These are phyloP conservation scores for Zizania palustris DNA, from an alignment of 202 grass and related monocot genomes.

Conservation along the genomic window DNA sequence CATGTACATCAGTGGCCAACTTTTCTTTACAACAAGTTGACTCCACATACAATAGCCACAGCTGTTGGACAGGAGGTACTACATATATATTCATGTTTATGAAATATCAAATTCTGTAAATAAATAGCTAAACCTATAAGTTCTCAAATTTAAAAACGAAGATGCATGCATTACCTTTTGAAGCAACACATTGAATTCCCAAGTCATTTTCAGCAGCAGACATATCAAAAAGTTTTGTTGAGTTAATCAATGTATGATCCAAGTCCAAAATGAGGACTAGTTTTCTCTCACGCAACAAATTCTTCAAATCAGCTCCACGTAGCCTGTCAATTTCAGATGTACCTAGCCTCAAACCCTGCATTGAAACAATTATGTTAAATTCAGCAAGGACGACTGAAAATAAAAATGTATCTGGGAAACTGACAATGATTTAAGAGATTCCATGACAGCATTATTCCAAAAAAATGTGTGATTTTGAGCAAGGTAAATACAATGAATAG, in stretches of 20 bases:
- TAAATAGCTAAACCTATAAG: neutral
- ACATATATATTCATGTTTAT: neutral
- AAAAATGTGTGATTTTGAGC: neutral
- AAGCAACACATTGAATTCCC: slow-evolving; percentile 42
- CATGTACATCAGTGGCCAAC: slow-evolving; percentile 24
- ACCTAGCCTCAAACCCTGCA: slow-evolving; percentile 73
- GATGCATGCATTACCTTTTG: slow-evolving; percentile 30
- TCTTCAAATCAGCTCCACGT: slow-evolving; percentile 64
- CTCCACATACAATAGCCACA: slow-evolving; percentile 10
- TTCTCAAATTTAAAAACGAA: slow-evolving; percentile 1
- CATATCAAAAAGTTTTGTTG: slow-evolving; percentile 59
- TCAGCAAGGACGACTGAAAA: slow-evolving; percentile 7
- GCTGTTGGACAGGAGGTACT: neutral
- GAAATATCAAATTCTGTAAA: slow-evolving; percentile 29
- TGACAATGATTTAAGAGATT: neutral
- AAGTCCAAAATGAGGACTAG: slow-evolving; percentile 83
- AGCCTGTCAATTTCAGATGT: slow-evolving; percentile 79
- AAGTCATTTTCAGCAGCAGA: slow-evolving; percentile 67
- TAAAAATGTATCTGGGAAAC: neutral
- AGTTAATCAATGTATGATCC: slow-evolving; percentile 91
- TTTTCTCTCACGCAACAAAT: slow-evolving; percentile 73
- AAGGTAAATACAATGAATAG: slow-evolving; percentile 21
- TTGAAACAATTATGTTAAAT: slow-evolving; percentile 25
- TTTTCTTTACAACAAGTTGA: neutral
- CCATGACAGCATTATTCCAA: neutral